A percentile compares a stretch with the other conserved stretches of the same genome.
Evolutionary conservation across 257 asterid species (phyloP).

Genomic region (Fraxinus americana): DNA sequence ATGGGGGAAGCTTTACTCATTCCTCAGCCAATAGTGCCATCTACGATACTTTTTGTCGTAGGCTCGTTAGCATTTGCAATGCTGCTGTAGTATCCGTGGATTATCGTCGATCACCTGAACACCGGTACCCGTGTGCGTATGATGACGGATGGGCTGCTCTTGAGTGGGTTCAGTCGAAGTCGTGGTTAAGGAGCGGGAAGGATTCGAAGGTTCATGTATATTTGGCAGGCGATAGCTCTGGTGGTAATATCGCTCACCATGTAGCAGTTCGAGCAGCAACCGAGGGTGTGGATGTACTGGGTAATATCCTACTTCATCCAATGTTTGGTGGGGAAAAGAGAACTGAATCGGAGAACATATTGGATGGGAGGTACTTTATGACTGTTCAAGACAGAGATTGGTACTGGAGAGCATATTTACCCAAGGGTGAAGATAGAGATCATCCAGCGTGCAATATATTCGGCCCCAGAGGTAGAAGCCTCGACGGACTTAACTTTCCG

Average conservation of each 20-base stretch:
- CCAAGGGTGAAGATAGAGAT: slow-evolving; percentile 11
- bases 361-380: slow-evolving; percentile 20
- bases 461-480: slow-evolving; percentile 10
- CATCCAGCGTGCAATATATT: slow-evolving; percentile 24
- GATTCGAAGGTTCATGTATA: slow-evolving; percentile 15
- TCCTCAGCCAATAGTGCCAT: slow-evolving; percentile 25
- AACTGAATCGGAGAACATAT: slow-evolving; percentile 17
- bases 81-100: slow-evolving; percentile 21
- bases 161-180: slow-evolving; percentile 12
- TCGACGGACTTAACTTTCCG: slow-evolving; percentile 2
- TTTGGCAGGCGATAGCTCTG: slow-evolving; percentile 18
- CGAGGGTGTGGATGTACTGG: slow-evolving; percentile 5
- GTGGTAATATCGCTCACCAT: slow-evolving; percentile 22
- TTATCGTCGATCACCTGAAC: slow-evolving; percentile 15
- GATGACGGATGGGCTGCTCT: slow-evolving; percentile 24
- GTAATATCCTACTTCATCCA: slow-evolving; percentile 17
- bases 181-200: slow-evolving; percentile 21
- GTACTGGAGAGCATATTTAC: slow-evolving; percentile 24
- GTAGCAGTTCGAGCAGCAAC: slow-evolving; percentile 13
- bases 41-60: slow-evolving; percentile 12
- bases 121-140: slow-evolving; percentile 18
- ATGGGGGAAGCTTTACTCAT: slow-evolving; percentile 23
- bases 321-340: slow-evolving; percentile 18
- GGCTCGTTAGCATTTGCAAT: slow-evolving; percentile 15
- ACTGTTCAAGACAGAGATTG: slow-evolving; percentile 21